These are phyloP conservation scores for Paxillus rubicundulus DNA, from an alignment of 768 basidiomycete genomes.

Conservation along the genomic window DNA sequence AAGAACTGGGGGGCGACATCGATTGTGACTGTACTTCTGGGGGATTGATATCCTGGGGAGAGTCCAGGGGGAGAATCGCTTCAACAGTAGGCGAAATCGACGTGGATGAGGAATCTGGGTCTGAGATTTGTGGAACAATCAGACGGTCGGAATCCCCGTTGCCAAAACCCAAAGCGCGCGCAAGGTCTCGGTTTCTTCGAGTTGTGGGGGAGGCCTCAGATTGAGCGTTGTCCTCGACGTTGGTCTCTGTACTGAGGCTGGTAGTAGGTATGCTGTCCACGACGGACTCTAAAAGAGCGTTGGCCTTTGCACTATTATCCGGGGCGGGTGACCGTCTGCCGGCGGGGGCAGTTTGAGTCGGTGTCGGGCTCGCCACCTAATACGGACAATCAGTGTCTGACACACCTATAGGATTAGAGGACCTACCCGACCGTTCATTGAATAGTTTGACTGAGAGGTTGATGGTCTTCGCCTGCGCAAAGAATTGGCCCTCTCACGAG, in stretches of 20 bases:
- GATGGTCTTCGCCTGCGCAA: slow-evolving; percentile 73
- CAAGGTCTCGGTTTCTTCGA: slow-evolving; percentile 70
- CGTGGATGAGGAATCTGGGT: slow-evolving; percentile 28
- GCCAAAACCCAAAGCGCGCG: slow-evolving; percentile 68
- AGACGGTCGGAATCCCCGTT: slow-evolving; percentile 35
- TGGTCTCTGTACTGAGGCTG: slow-evolving; percentile 25
- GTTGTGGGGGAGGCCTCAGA: slow-evolving; percentile 48
- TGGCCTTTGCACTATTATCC: slow-evolving; percentile 59
- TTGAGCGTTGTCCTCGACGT: slow-evolving; percentile 25
- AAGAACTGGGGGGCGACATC: slow-evolving; percentile 15
- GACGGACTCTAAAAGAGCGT: slow-evolving; percentile 63
- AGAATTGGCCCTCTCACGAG: slow-evolving; percentile 65
- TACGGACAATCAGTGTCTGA: slow-evolving; percentile 5
- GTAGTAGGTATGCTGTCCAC: slow-evolving; percentile 50
- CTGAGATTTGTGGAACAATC: slow-evolving; percentile 18
- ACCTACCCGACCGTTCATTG: slow-evolving; percentile 49
- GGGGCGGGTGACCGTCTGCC: slow-evolving; percentile 33
- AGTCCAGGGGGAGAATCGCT: slow-evolving; percentile 27
- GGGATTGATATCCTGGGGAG: slow-evolving; percentile 12
- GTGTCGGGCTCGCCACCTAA: slow-evolving; percentile 60
- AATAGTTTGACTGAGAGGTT: slow-evolving; percentile 80
- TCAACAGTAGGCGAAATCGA: slow-evolving; percentile 36
- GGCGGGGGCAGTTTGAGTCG: slow-evolving; percentile 31
- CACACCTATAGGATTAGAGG: neutral
- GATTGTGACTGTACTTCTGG: slow-evolving; percentile 1